Evolutionary conservation across 257 asterid genomes (phyloP).

Genomic region (Gynochthodes officinalis): DNA sequence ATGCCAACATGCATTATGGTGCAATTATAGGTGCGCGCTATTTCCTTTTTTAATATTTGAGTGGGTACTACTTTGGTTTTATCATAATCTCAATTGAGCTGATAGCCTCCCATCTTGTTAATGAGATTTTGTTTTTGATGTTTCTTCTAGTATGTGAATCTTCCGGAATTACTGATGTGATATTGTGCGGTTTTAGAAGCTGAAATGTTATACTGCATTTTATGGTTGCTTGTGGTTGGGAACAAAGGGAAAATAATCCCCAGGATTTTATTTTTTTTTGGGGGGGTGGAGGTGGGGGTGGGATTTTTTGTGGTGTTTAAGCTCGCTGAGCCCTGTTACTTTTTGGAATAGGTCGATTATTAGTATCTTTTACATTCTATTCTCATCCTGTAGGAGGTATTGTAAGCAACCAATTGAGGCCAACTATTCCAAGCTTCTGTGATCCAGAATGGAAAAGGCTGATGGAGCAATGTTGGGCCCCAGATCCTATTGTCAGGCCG

Average conservation of each 20-base stretch:
- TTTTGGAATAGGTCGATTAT: no score
- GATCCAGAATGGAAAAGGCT: slow-evolving; percentile 80
- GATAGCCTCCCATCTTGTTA: background rate
- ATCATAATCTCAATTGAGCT: background rate
- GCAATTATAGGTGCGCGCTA: slow-evolving; percentile 69
- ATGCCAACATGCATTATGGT: slow-evolving; percentile 93
- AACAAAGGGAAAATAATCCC: background rate
- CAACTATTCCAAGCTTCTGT: slow-evolving; percentile 81
- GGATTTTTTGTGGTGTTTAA: background rate
- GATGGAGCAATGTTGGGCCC: slow-evolving; percentile 97
- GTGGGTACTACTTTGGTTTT: background rate
- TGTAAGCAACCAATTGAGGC: slow-evolving; percentile 86
- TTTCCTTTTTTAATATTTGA: slow-evolving; percentile 11
- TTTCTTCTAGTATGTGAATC: background rate
- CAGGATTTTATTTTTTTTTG: no score
- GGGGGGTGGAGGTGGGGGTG: no score
- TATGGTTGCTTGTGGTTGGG: background rate
- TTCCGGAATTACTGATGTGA: background rate
- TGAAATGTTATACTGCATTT: background rate
- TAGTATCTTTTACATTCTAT: background rate
- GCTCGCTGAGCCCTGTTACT: no score
- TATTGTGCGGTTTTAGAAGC: background rate
- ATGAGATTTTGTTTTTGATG: background rate
- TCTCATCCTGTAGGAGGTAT: slow-evolving; percentile 65
- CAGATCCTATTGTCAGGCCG: slow-evolving; percentile 77